Evolutionary conservation across 306 rosid genomes (phyloP).

Genomic region (Cicer judaicum): DNA sequence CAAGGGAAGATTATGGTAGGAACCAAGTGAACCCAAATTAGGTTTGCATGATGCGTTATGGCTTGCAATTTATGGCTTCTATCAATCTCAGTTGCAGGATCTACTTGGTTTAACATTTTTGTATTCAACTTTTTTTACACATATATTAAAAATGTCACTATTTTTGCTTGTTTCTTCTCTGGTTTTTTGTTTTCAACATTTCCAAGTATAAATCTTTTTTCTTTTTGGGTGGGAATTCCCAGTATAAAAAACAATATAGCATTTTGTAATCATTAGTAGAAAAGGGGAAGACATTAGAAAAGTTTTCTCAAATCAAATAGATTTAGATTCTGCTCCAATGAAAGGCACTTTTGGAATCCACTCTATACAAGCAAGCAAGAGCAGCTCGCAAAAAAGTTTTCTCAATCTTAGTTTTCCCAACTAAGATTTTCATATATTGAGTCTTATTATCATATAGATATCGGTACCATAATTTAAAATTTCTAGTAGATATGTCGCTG

Average conservation of each 20-base stretch:
- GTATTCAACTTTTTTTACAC: neutral
- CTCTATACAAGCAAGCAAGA: neutral
- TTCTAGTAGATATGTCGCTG: neutral
- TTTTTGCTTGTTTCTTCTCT: neutral
- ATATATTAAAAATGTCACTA: neutral
- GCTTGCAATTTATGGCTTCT: conserved; percentile 20
- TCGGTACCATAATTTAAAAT: too few species aligned
- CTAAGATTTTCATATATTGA: neutral
- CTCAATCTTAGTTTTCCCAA: neutral
- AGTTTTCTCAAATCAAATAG: conserved; percentile 21
- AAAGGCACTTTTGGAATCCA: conserved; percentile 22
- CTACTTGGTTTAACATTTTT: neutral
- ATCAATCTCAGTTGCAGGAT: conserved; percentile 4
- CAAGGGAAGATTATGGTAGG: conserved; percentile 30
- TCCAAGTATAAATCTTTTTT: neutral
- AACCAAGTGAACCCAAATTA: neutral
- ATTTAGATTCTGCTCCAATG: conserved; percentile 20
- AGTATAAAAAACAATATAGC: neutral
- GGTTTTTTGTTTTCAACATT: neutral
- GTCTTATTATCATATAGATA: neutral
- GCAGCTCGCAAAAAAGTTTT: too few species aligned
- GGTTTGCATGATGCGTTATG: neutral
- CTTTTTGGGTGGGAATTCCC: too few species aligned
- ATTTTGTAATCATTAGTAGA: neutral
- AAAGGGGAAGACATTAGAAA: neutral